Base-by-base conservation (phyloP, 1,284 basidiomycete species). In the Mycosarcoma mackinlayi region DNA sequence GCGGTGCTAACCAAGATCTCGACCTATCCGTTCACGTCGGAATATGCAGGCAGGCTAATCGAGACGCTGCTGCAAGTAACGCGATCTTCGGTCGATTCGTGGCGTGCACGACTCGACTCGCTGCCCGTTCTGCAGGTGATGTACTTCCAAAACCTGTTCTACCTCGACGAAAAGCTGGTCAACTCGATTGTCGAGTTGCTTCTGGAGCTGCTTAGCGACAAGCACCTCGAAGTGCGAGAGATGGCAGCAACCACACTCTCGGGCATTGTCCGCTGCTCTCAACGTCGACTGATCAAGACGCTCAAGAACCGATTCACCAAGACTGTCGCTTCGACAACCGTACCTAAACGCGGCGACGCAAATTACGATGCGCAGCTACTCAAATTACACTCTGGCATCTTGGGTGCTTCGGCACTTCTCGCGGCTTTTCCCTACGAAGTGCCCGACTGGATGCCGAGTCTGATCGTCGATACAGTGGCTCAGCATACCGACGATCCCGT, bases 231-330 rank as follows among this genome's bases (percentile, higher is more conserved):
- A 46, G 80, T 82, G 28, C 63, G 79, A 11, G 79, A 82, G 48
- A 79, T 81, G 79, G 78, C 79, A 2, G 70, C 76, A 9, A 70
- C 73, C 6, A 91, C 92, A 37, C 85, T 98, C 30, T 91, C 92
- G 18, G 92, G 93, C 19, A 90, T 98, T 71, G 88, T 98, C 33
- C 88, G 95, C 67, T 96, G 93, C 80, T 95, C 93, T 11, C 93
- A 97, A 82, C 87, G 94, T 53, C 88, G 92, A 61, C 91, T 90
- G 77, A 94, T 98, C 74, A 85, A 91, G 47, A 89, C 90, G 6
- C 85, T 98, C 73, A 77, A 73, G 49, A 30, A 66, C 30, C 53
- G 70, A 9, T 82, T 82, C 47, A 79, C 74, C 7, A 58, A 40
- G 10, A 51, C 50, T 3, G 77, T 76, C 18, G n/a, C 53, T 4